Evolutionary conservation across 2,329 filamentous ascomycete genomes (phyloP).

Genomic region (Ceratocystis colombiana): DNA sequence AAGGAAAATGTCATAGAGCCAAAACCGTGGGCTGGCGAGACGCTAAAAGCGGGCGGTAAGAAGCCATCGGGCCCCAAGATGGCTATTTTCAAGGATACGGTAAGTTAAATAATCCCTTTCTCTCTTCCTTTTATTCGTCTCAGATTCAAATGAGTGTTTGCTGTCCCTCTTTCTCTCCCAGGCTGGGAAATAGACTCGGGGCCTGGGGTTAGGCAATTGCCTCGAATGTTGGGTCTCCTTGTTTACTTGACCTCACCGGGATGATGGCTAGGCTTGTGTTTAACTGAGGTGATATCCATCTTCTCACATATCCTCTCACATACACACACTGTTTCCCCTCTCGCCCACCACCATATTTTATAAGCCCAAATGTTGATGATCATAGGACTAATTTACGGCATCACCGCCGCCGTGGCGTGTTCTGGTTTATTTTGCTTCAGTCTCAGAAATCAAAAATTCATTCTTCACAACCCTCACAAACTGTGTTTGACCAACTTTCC

Average conservation of each 20-base stretch:
- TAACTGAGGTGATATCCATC: neutral
- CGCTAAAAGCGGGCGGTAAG: conserved; percentile 75
- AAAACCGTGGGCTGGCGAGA: conserved; percentile 87
- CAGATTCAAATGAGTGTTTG: neutral
- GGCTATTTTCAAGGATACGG: conserved; percentile 89
- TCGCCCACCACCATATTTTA: conserved; percentile 30
- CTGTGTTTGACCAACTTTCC: conserved; percentile 41
- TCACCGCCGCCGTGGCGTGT: conserved; percentile 26
- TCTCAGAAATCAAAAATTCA: conserved; percentile 39
- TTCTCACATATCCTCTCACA: neutral
- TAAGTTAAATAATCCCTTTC: conserved; percentile 46
- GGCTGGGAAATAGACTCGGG: neutral
- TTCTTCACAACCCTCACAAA: conserved; percentile 21
- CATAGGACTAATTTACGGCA: conserved; percentile 81
- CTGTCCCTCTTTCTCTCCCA: conserved; percentile 25
- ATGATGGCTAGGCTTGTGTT: neutral
- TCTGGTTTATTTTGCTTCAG: conserved; percentile 41
- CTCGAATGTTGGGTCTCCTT: conserved; percentile 24
- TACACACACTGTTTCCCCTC: neutral
- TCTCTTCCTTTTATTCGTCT: neutral
- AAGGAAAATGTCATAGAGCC: conserved; percentile 87
- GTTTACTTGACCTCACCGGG: neutral
- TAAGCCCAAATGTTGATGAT: conserved; percentile 66
- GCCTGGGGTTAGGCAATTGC: conserved; percentile 27
- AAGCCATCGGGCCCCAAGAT: conserved; percentile 66